Percentiles rank a stretch among this genome's conserved stretches.
Conservation (phyloP, 2,329 filamentous ascomycete species). For the Septoria petroselini region DNA sequence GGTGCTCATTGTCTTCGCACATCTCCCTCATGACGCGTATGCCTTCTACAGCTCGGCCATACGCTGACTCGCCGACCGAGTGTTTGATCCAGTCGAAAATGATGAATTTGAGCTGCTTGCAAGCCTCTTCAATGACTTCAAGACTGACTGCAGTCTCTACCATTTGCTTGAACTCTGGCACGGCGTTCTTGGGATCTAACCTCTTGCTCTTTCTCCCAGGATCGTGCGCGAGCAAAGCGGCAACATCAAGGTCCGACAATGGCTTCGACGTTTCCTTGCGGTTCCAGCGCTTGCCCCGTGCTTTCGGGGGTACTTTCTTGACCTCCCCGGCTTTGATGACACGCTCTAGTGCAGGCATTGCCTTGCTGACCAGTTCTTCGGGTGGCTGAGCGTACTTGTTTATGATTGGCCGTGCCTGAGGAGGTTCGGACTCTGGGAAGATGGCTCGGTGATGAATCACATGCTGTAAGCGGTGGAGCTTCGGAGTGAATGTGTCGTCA, state of each 20-base stretch:
- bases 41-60: slow-evolving; percentile 71
- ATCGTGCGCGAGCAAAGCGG: slow-evolving; percentile 67
- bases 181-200: slow-evolving; percentile 68
- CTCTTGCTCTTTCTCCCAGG: slow-evolving; percentile 46
- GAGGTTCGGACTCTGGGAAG: slow-evolving; percentile 63
- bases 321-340: slow-evolving; percentile 71
- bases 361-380: slow-evolving; percentile 59
- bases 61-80: slow-evolving; percentile 72
- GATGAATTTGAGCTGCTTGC: slow-evolving; percentile 71
- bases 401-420: slow-evolving; percentile 61
- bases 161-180: slow-evolving; percentile 86
- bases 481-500: slow-evolving; percentile 78
- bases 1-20: slow-evolving; percentile 71
- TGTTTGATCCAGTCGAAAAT: slow-evolving; percentile 65
- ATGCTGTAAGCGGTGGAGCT: slow-evolving; percentile 84
- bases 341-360: slow-evolving; percentile 57
- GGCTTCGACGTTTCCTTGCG: slow-evolving; percentile 67
- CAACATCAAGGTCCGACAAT: slow-evolving; percentile 83
- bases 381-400: slow-evolving; percentile 72
- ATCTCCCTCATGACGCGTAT: slow-evolving; percentile 75
- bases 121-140: slow-evolving; percentile 62
- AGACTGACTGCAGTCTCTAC: slow-evolving; percentile 59
- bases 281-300: slow-evolving; percentile 58
- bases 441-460: slow-evolving; percentile 80
- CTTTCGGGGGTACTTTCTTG: slow-evolving; percentile 60